Conservation (phyloP, 306 rosid species). For the Cajanus cajan region DNA sequence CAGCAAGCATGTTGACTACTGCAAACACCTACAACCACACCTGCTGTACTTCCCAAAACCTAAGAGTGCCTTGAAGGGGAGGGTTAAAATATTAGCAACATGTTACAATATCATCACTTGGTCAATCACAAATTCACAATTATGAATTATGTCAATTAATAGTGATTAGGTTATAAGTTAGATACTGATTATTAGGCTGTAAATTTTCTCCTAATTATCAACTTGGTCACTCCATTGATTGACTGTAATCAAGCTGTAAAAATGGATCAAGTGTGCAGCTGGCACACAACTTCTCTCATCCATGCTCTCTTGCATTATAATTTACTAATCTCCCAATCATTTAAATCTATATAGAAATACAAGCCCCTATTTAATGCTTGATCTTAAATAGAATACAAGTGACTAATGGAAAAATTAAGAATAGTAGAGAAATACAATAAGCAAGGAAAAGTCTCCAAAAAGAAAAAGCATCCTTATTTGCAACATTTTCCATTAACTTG, state of each 20-base stretch:
- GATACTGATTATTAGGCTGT: background rate
- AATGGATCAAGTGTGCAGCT: background rate
- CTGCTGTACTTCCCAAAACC: background rate
- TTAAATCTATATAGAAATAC: background rate
- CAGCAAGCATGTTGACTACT: background rate
- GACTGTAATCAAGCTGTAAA: background rate
- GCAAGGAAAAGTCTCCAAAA: background rate
- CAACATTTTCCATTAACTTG: background rate
- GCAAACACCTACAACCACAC: background rate
- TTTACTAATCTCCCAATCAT: background rate
- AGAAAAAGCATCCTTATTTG: background rate
- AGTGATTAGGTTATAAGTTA: background rate
- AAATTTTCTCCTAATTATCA: background rate
- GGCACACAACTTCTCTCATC: background rate
- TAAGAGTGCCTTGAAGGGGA: background rate
- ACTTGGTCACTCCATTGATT: background rate
- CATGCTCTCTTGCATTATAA: conserved; percentile 1
- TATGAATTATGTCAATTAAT: background rate
- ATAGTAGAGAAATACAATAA: background rate
- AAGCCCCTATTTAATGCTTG: background rate
- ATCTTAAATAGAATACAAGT: background rate
- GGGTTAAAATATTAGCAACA: background rate
- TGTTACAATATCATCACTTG: background rate
- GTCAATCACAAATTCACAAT: background rate
- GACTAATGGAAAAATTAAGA: background rate